phyloP scores from a whole-genome alignment of 495 filamentous ascomycete genomes.

The Penicillium herquei region DNA sequence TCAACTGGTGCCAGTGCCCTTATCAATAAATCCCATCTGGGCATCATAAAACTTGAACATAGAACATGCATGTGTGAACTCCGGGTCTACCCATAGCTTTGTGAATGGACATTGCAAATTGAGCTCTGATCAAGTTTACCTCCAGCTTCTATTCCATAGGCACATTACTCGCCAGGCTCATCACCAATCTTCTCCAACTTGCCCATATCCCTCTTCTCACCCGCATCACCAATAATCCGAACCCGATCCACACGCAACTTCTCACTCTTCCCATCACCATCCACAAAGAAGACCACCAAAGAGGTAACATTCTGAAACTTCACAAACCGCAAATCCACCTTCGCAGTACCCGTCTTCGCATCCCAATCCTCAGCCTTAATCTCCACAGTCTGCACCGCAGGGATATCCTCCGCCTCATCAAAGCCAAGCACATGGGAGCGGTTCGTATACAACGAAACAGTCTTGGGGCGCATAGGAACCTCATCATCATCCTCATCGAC shows the following conservation, averaged over 20 bases:
- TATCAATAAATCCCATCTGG: too few species aligned
- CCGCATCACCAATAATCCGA: constrained; percentile 84
- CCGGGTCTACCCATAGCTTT: too few species aligned
- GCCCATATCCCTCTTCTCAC: constrained; percentile 87
- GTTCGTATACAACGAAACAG: constrained; percentile 81
- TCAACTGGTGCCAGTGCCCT: too few species aligned
- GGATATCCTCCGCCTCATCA: constrained; percentile 87
- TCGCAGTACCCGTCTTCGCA: constrained; percentile 75
- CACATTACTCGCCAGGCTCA: constrained; percentile 58
- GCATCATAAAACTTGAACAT: too few species aligned
- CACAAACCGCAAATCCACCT: constrained; percentile 81
- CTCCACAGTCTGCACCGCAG: constrained; percentile 71
- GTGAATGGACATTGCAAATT: neutral
- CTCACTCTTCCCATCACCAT: constrained; percentile 82
- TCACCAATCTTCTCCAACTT: constrained; percentile 95
- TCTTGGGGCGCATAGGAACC: constrained; percentile 79
- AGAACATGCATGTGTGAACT: too few species aligned
- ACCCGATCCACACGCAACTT: constrained; percentile 85
- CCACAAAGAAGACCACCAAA: constrained; percentile 83
- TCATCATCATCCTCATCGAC: constrained; percentile 67
- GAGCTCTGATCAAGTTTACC: neutral
- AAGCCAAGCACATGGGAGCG: constrained; percentile 86
- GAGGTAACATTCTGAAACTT: constrained; percentile 94
- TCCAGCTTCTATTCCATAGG: neutral
- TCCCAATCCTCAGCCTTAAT: constrained; percentile 83